Base-by-base conservation (phyloP, 345 rosid genomes). In the Melaleuca alternifolia region DNA sequence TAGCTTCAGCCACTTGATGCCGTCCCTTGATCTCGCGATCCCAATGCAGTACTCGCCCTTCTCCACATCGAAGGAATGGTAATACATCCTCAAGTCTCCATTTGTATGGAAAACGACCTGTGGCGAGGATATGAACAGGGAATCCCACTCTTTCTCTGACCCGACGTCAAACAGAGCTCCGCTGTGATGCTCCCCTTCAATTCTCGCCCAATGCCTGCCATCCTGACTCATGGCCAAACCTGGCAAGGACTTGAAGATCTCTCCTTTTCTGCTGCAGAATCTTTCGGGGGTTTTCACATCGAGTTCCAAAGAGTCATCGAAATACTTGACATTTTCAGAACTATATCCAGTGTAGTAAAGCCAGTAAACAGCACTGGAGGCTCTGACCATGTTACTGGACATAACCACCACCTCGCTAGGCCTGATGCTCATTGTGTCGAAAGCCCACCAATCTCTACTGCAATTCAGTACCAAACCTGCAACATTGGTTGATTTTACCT, bases 191-290 rank as follows among this genome's bases (percentile, higher is more conserved):
- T 91, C 93, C 50, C 93, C 92, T 90, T 93, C 93, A 50, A 92
- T 86, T 85, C 92, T 92, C 6, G 93, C 93, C 95, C 93, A 92
- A 61, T 93, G 87, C 86, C 91, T 87, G 56, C 92, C 92, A 59
- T 93, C 93, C 85, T 91, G 93, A 86, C 93, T 93, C n/a, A 88
- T 90, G 28, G 90, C 93, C 75, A 92, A 85, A 12, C 93, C 93
- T 14, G 92, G 93, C 81, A 90, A 88, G 81, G 91, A 91, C 87
- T 86, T 88, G 20, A 88, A 85, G 41, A 88, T 50, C 56, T 54
- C 33, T 7, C 84, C 86, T 79, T 85, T 48, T 44, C 87, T 28
- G 14, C 44, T 75, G 51, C 44, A 84, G 83, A 82, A 75, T 56
- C 71, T 90, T 85, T 89, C 91, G 44, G 88, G 91, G 82, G 89